Conservation (phyloP, 257 asterid species). For the Thymus quinquecostatus region DNA sequence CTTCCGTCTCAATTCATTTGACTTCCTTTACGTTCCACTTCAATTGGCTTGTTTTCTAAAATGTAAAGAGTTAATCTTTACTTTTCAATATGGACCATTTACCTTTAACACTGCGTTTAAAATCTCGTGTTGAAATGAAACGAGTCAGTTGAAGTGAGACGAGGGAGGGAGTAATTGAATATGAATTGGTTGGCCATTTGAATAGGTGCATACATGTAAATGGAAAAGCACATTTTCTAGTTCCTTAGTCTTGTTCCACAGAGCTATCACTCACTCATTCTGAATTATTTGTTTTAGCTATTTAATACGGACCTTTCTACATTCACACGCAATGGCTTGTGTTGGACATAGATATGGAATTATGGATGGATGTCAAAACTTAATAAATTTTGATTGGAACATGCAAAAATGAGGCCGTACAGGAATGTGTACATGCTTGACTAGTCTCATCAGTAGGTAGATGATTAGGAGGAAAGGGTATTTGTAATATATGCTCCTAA, state of each 20-base stretch:
- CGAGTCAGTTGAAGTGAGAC: too few species aligned
- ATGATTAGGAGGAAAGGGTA: constrained; percentile 31
- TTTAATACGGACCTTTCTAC: background rate
- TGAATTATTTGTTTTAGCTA: background rate
- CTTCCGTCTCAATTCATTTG: too few species aligned
- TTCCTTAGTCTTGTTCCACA: background rate
- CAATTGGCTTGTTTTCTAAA: too few species aligned
- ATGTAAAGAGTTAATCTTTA: too few species aligned
- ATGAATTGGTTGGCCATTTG: too few species aligned
- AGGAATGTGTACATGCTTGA: constrained; percentile 44
- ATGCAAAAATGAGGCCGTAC: constrained; percentile 45
- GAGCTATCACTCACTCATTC: background rate
- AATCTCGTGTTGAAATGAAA: too few species aligned
- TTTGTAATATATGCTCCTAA: constrained; percentile 34
- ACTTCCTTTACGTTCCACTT: too few species aligned
- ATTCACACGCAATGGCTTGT: constrained; percentile 13
- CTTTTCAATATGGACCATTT: too few species aligned
- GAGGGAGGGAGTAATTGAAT: too few species aligned
- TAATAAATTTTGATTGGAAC: constrained; percentile 17
- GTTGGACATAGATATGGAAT: constrained; percentile 22
- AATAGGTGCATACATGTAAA: constrained; percentile 12
- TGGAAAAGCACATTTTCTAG: background rate
- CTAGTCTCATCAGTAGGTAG: constrained; percentile 51
- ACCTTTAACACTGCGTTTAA: too few species aligned
- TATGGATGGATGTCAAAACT: constrained; percentile 28